Evolutionary conservation across 257 asterid species (phyloP).

Genomic region (Rubia yunnanensis): DNA sequence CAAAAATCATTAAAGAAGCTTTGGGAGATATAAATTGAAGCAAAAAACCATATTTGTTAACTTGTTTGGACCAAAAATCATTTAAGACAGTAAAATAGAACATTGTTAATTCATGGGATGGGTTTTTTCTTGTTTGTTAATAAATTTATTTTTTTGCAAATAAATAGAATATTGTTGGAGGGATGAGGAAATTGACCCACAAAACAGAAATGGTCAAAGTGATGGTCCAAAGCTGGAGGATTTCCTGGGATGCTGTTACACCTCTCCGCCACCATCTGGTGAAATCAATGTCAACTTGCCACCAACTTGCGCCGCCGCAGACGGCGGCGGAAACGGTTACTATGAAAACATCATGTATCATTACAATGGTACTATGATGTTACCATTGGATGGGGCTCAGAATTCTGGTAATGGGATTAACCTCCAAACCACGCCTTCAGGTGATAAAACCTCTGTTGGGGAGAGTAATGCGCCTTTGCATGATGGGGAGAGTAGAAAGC

Average conservation of each 20-base stretch:
- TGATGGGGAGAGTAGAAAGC: constrained; percentile 38
- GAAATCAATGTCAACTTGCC: constrained; percentile 52
- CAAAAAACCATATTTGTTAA: neutral
- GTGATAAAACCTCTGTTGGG: constrained; percentile 19
- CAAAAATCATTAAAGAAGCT: neutral
- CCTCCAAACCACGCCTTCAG: constrained; percentile 22
- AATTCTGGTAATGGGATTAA: constrained; percentile 28
- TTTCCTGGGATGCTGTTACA: constrained; percentile 59
- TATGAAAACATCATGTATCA: constrained; percentile 9
- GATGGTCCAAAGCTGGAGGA: constrained; percentile 68
- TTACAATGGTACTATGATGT: neutral
- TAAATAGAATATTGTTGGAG: constrained; percentile 16
- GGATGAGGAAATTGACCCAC: constrained; percentile 15
- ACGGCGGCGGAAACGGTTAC: neutral
- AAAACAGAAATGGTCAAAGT: constrained; percentile 28
- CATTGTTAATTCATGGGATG: neutral
- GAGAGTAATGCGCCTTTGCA: neutral
- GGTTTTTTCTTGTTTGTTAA: neutral
- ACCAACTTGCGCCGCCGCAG: constrained; percentile 21
- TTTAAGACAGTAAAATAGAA: too few species aligned
- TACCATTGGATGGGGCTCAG: constrained; percentile 25
- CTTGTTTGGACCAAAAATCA: neutral
- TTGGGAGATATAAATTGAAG: constrained; percentile 40
- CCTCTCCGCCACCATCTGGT: constrained; percentile 32
- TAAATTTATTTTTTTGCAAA: constrained; percentile 16